A percentile compares a stretch with the other conserved stretches of the same genome.
Evolutionary conservation across 2,329 filamentous ascomycete genomes (phyloP).

Genomic region (Helotiales sp.): DNA sequence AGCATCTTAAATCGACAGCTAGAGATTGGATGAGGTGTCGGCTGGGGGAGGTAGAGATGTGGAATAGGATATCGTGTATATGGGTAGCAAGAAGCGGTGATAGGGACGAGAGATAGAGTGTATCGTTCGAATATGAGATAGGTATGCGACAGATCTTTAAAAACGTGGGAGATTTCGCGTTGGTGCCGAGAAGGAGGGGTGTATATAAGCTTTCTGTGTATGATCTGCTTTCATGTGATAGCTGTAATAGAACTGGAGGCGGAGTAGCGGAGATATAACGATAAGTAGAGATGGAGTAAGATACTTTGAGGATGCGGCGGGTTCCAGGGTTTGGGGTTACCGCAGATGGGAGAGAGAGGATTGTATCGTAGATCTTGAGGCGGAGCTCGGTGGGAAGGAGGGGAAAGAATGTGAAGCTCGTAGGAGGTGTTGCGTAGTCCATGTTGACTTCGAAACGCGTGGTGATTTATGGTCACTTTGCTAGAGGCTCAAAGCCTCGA

Average conservation of each 20-base stretch:
- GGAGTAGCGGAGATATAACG: conserved; percentile 25
- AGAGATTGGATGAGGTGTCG: conserved; percentile 23
- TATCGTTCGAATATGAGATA: conserved; percentile 19
- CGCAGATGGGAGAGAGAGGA: conserved; percentile 8
- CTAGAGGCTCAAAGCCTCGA: no score
- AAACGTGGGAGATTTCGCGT: background rate
- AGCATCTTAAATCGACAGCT: conserved; percentile 27
- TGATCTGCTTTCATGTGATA: conserved; percentile 22
- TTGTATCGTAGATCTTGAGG: conserved; percentile 26
- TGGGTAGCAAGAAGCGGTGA: conserved; percentile 21
- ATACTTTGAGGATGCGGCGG: conserved; percentile 27
- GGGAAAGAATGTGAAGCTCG: conserved; percentile 20
- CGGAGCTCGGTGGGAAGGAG: conserved; percentile 29
- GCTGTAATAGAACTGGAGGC: conserved; percentile 22
- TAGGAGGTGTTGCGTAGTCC: background rate
- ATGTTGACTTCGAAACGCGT: background rate
- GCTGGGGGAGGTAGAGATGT: conserved; percentile 23
- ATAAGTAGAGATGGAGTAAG: conserved; percentile 17
- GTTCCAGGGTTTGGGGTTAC: background rate
- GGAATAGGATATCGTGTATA: conserved; percentile 24
- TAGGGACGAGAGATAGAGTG: conserved; percentile 25
- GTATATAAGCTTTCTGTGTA: conserved; percentile 15
- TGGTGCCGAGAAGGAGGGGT: conserved; percentile 11
- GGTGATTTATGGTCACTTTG: no score
- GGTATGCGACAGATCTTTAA: conserved; percentile 15